Base-by-base conservation (phyloP, 2,329 filamentous ascomycete genomes). In the Thermothelomyces thermophilus region DNA sequence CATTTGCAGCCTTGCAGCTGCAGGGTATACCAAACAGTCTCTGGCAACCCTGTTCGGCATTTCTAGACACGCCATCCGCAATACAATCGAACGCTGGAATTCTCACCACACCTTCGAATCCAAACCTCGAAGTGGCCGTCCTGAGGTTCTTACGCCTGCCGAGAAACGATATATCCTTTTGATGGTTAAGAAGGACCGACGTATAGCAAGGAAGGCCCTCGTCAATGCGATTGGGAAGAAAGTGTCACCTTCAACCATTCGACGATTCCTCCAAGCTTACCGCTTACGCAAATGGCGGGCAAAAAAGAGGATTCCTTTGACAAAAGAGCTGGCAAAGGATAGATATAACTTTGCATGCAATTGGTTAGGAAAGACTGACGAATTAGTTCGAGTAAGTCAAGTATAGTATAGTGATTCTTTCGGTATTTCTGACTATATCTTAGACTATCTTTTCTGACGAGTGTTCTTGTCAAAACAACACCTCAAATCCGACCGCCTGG, bases 231-330 rank as follows among this genome's bases (percentile, higher is more conserved):
- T 35, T 16, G 30, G 22, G 22, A 22, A 13, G 10, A 5, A 10
- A 3, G 16, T 35, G 28, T 43, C 41, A 11, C 41, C 5, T 24
- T 22, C 41, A 16, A 43, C 41, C 4, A 11, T 43, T 14, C 30
- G 28, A 5, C 41, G 41, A 16, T 19, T 24, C 17, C 17, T 43
- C 7, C 19, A 30, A 17, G 5, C 20, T 1, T 5, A 34, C 9
- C 17, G 19, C 9, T 5, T 48, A 8, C 39, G 46, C 9, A 48
- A 48, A 31, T 48, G 46, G 46, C 24, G 31, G 17, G 28, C 31
- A 20, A 7, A 34, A 16, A 37, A 48, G 31, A 36, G 46, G n/a
- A 43, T 48, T 31, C 40, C 39, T 14, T 17, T 48, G 13, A 5
- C 39, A 22, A 42, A 37, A 11, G 46, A 13, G 19, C 31, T 31